Evolutionary conservation across 164 flowering plant genomes (phyloP).

Genomic region (Saururus chinensis): DNA sequence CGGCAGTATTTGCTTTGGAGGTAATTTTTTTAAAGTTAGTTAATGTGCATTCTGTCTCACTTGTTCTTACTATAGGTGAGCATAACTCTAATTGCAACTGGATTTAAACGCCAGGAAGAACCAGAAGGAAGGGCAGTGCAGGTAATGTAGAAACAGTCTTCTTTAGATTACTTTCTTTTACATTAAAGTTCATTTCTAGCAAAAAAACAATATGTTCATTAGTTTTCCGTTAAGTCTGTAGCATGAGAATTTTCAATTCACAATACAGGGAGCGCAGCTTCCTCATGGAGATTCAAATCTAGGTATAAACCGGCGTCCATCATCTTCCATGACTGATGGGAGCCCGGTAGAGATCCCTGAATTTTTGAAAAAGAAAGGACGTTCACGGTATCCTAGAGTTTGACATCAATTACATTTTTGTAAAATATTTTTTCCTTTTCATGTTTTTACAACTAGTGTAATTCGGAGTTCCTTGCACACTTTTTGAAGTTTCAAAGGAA

Average conservation of each 20-base stretch:
- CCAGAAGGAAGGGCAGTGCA: conserved; percentile 59
- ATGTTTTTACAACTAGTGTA: not conserved
- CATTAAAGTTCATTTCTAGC: not conserved
- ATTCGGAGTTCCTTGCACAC: not conserved
- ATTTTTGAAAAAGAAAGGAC: conserved; percentile 86
- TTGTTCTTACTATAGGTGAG: conserved; percentile 42
- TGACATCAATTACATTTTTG: conserved; percentile 10
- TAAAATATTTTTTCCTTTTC: conserved; percentile 4
- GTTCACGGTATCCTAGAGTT: conserved; percentile 80
- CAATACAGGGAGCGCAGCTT: conserved; percentile 39
- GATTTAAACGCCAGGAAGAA: conserved; percentile 90
- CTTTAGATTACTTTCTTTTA: not conserved
- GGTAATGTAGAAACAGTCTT: conserved; percentile 19
- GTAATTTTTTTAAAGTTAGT: no score
- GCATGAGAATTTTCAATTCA: not conserved
- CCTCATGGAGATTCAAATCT: conserved; percentile 33
- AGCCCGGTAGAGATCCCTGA: conserved; percentile 79
- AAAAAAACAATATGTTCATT: no score
- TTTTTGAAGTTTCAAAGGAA: not conserved
- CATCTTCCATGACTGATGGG: conserved; percentile 48
- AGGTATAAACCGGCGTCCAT: conserved; percentile 46
- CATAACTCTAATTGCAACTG: conserved; percentile 83
- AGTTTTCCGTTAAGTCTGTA: not conserved
- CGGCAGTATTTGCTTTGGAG: no score
- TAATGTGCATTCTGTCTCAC: not conserved